These are phyloP conservation scores for Penicillium chermesinum DNA, from an alignment of 495 filamentous ascomycete species.

Conservation along the genomic window DNA sequence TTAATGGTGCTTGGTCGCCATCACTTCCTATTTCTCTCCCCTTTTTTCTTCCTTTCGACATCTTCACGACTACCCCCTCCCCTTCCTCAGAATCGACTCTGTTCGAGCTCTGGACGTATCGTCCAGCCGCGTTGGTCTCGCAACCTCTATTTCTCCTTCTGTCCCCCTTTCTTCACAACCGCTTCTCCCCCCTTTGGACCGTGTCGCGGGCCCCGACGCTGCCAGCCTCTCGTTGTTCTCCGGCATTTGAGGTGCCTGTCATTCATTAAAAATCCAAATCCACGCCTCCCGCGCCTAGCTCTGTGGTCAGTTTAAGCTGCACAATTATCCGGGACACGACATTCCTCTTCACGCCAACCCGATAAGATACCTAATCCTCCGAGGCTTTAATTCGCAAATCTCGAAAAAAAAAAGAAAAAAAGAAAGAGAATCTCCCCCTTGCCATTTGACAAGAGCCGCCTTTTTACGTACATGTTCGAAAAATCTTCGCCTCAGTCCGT, in stretches of 20 bases:
- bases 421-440: not conserved
- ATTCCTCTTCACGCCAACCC: slow-evolving; percentile 8
- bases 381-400: not conserved
- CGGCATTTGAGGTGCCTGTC: slow-evolving; percentile 26
- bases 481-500: slow-evolving; percentile 26
- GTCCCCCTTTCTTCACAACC: slow-evolving; percentile 1
- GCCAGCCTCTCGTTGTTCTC: slow-evolving; percentile 31
- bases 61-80: slow-evolving; percentile 9
- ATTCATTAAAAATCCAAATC: slow-evolving; percentile 15
- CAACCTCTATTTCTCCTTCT: slow-evolving; percentile 5
- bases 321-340: slow-evolving; percentile 15
- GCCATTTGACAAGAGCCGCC: not conserved
- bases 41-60: slow-evolving; percentile 11
- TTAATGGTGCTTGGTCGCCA: not conserved
- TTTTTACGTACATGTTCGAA: slow-evolving; percentile 34
- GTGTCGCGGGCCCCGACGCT: slow-evolving; percentile 37
- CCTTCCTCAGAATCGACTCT: slow-evolving; percentile 10
- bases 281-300: not conserved
- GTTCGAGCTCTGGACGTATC: slow-evolving; percentile 21
- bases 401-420: too few species aligned
- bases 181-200: slow-evolving; percentile 14
- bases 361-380: slow-evolving; percentile 1
- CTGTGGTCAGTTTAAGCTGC: slow-evolving; percentile 8
- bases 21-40: slow-evolving; percentile 12
- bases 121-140: slow-evolving; percentile 25